Percentiles rank a stretch among this genome's conserved stretches.
Conservation (phyloP, 2,329 filamentous ascomycete species). For the Fusarium marasasianum region DNA sequence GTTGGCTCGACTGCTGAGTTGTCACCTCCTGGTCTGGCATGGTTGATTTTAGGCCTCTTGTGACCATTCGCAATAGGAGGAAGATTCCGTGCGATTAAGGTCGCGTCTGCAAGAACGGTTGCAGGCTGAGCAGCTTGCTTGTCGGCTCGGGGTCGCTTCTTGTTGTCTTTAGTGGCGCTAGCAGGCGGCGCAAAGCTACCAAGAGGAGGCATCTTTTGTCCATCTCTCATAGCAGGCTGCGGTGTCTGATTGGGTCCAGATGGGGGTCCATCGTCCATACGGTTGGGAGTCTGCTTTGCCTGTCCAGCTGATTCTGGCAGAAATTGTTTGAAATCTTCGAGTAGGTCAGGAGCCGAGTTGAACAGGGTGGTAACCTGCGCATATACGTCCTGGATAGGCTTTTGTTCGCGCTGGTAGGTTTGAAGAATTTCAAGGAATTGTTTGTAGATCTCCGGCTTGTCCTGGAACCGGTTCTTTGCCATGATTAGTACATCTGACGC, state of each 20-base stretch:
- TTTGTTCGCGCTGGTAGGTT: slow-evolving; percentile 97
- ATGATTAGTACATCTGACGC: slow-evolving; percentile 33
- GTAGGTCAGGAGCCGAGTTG: slow-evolving; percentile 88
- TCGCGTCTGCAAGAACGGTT: slow-evolving; percentile 55
- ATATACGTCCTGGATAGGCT: slow-evolving; percentile 98
- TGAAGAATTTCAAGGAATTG: slow-evolving; percentile 98
- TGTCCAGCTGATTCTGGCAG: slow-evolving; percentile 81
- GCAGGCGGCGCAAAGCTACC: slow-evolving; percentile 89
- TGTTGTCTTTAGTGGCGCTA: slow-evolving; percentile 87
- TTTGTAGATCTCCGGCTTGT: slow-evolving; percentile 98
- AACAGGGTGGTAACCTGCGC: slow-evolving; percentile 95
- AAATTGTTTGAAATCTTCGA: slow-evolving; percentile 99
- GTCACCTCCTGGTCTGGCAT: slow-evolving; percentile 69
- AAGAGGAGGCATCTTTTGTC: slow-evolving; percentile 88
- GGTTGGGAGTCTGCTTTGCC: slow-evolving; percentile 61
- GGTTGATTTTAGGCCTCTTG: slow-evolving; percentile 79
- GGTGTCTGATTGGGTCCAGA: slow-evolving; percentile 63
- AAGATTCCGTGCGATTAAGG: slow-evolving; percentile 48
- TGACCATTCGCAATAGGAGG: slow-evolving; percentile 51
- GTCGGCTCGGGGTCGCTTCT: slow-evolving; percentile 79
- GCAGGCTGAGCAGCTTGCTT: slow-evolving; percentile 61
- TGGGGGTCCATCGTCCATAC: slow-evolving; percentile 64
- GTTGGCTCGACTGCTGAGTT: slow-evolving; percentile 81
- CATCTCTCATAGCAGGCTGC: slow-evolving; percentile 63
- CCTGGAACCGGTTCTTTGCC: slow-evolving; percentile 89